A percentile compares a stretch with the other conserved stretches of the same genome.
Conservation (phyloP, 192 early-diverging fungal species). For the Kappamyces sp. region DNA sequence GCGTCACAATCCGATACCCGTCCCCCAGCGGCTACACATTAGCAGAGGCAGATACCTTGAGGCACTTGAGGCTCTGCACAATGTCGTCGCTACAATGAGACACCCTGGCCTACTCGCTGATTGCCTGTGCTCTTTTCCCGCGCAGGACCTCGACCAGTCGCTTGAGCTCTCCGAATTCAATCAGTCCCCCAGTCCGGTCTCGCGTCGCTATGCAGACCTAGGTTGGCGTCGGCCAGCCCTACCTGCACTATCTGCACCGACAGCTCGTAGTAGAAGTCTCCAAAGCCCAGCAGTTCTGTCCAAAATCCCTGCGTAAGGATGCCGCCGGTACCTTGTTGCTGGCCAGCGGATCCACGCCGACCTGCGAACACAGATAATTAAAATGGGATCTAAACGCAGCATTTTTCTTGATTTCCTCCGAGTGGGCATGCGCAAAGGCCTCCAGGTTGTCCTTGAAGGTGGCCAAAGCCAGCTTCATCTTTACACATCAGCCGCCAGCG, state of each 20-base stretch:
- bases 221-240: too few relatives aligned
- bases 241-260: slow-evolving; percentile 89
- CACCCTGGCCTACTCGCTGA: slow-evolving; percentile 36
- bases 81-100: slow-evolving; percentile 72
- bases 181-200: slow-evolving; percentile 82
- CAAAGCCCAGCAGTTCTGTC: slow-evolving; percentile 89
- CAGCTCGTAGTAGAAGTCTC: slow-evolving; percentile 96
- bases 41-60: too few relatives aligned
- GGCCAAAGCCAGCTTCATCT: slow-evolving; percentile 32
- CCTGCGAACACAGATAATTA: slow-evolving; percentile 85
- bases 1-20: slow-evolving; percentile 78
- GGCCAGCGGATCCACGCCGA: slow-evolving; percentile 92
- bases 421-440: slow-evolving; percentile 78
- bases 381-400: slow-evolving; percentile 84
- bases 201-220: slow-evolving; percentile 83
- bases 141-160: slow-evolving; percentile 63
- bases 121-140: slow-evolving; percentile 45
- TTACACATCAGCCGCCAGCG: background rate
- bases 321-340: slow-evolving; percentile 63
- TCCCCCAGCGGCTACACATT: slow-evolving; percentile 82
- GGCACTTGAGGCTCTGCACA: slow-evolving; percentile 71
- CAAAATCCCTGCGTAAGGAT: slow-evolving; percentile 60
- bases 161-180: slow-evolving; percentile 78
- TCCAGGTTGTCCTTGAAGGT: slow-evolving; percentile 77
- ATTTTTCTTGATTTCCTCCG: slow-evolving; percentile 81